Conservation (phyloP, 164 flowering plant species). For the Vitis labrusca region DNA sequence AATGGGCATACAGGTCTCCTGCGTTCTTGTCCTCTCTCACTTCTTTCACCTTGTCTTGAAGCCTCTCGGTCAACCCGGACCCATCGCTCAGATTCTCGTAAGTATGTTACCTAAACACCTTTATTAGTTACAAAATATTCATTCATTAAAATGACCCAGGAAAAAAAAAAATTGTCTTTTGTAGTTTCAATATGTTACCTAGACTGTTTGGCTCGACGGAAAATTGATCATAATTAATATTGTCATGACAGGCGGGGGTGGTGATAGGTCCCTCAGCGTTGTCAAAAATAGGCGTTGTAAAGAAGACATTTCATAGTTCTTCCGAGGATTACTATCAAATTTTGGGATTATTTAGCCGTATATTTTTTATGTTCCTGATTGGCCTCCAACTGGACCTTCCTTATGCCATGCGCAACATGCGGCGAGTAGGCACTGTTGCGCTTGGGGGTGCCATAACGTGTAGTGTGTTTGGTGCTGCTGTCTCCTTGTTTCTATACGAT, state of each 20-base stretch:
- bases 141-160: too few species aligned
- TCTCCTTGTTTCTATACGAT: constrained; percentile 24
- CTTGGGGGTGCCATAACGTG: constrained; percentile 29
- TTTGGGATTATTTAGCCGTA: constrained; percentile 33
- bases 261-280: constrained; percentile 56
- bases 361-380: constrained; percentile 51
- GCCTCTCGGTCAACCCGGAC: constrained; percentile 57
- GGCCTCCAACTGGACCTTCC: constrained; percentile 58
- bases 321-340: constrained; percentile 32
- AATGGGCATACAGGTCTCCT: constrained; percentile 37
- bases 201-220: neutral
- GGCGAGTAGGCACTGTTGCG: constrained; percentile 25
- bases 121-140: neutral
- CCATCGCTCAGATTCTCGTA: constrained; percentile 70
- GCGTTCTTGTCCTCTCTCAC: constrained; percentile 60
- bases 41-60: constrained; percentile 51
- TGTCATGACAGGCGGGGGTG: constrained; percentile 54
- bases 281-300: constrained; percentile 26
- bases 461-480: constrained; percentile 26
- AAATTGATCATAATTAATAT: too few species aligned
- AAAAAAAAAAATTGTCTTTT: too few species aligned
- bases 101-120: constrained; percentile 22
- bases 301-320: constrained; percentile 13
- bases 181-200: constrained; percentile 8
- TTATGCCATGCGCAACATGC: constrained; percentile 27